Evolutionary conservation across 352 stramenopile species (phyloP).

Genomic region (Blastocystis sp.): DNA sequence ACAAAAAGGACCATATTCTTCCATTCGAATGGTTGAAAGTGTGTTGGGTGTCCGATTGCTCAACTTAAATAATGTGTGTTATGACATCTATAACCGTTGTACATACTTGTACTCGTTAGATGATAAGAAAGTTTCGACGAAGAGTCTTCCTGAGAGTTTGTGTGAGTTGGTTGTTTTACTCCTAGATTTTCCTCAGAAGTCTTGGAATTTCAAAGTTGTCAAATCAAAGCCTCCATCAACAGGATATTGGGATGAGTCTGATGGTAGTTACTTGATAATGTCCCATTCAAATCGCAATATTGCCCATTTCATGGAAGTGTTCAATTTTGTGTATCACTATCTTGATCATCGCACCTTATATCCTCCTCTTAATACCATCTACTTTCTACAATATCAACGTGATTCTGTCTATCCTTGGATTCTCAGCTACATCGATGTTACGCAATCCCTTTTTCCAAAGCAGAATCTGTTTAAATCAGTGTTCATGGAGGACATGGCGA

Average conservation of each 20-base stretch:
- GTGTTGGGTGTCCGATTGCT: neutral
- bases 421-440: slow-evolving; percentile 27
- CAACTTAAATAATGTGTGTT: slow-evolving; percentile 29
- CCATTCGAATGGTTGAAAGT: neutral
- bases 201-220: slow-evolving; percentile 2
- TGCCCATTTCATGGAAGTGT: slow-evolving; percentile 46
- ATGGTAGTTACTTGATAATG: neutral
- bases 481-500: slow-evolving; percentile 1
- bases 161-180: neutral
- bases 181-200: slow-evolving; percentile 5
- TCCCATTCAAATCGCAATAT: slow-evolving; percentile 52
- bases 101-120: neutral
- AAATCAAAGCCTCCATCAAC: neutral
- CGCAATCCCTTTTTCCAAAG: neutral
- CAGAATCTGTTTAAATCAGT: neutral
- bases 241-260: neutral
- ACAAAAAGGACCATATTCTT: neutral
- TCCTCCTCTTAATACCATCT: neutral
- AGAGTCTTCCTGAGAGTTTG: neutral
- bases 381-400: slow-evolving; percentile 7
- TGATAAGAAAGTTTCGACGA: slow-evolving; percentile 2
- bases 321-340: slow-evolving; percentile 60
- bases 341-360: neutral
- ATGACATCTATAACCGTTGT: neutral
- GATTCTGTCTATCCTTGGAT: slow-evolving; percentile 52